Percentiles rank a stretch among this genome's conserved stretches.
Evolutionary conservation across 805 yeast genomes (phyloP).

Genomic region (Candida taoyuanica): DNA sequence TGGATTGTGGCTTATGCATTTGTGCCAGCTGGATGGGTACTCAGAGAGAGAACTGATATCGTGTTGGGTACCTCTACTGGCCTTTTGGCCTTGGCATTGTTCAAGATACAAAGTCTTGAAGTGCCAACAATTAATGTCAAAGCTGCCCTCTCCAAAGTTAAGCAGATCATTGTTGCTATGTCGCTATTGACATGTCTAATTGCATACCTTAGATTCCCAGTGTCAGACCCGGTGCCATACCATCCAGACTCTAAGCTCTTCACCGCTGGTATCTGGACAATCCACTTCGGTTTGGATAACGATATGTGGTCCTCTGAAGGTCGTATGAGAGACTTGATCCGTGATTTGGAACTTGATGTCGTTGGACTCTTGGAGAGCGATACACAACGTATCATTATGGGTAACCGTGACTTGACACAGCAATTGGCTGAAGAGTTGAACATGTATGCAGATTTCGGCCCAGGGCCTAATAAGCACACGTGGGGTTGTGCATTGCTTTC

Average conservation of each 20-base stretch:
- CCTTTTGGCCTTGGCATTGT: constrained; percentile 50
- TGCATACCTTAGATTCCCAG: constrained; percentile 52
- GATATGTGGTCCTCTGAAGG: constrained; percentile 97
- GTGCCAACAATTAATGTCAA: constrained; percentile 5
- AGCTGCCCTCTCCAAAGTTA: constrained; percentile 16
- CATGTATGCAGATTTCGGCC: constrained; percentile 95
- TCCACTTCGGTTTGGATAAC: constrained; percentile 95
- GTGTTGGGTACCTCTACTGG: constrained; percentile 55
- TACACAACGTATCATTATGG: constrained; percentile 90
- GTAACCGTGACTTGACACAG: constrained; percentile 91
- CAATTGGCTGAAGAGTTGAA: constrained; percentile 86
- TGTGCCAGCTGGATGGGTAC: constrained; percentile 87
- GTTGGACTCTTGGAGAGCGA: constrained; percentile 90
- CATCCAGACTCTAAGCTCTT: constrained; percentile 65
- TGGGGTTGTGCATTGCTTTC: constrained; percentile 96
- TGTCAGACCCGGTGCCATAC: constrained; percentile 59
- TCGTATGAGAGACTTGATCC: constrained; percentile 78
- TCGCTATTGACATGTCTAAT: constrained; percentile 45
- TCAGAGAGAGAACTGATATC: constrained; percentile 85
- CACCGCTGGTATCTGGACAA: constrained; percentile 97
- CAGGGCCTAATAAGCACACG: constrained; percentile 96
- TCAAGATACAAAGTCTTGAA: constrained; percentile 11
- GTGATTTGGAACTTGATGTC: constrained; percentile 85
- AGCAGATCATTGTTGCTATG: constrained; percentile 32
- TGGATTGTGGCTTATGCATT: constrained; percentile 99